Evolutionary conservation across 345 rosid genomes (phyloP).

Genomic region (Schrenkiella parvula): DNA sequence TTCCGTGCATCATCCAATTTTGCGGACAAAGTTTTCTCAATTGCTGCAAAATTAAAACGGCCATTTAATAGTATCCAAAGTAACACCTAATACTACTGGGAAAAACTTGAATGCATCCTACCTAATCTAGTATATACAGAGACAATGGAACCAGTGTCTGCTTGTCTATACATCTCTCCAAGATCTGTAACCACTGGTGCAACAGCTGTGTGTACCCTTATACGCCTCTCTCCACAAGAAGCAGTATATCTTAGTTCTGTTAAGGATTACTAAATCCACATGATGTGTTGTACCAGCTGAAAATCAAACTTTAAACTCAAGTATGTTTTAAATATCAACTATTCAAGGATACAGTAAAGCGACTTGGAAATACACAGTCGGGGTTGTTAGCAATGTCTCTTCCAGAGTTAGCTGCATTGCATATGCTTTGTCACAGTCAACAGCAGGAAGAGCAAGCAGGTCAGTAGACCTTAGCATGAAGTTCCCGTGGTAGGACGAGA

Average conservation of each 20-base stretch:
- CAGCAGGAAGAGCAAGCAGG: slow-evolving; percentile 93
- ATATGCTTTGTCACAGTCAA: slow-evolving; percentile 99
- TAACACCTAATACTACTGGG: slow-evolving; percentile 10
- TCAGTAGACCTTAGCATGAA: slow-evolving; percentile 98
- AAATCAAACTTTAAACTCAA: slow-evolving; percentile 15
- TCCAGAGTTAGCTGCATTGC: slow-evolving; percentile 91
- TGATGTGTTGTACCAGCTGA: slow-evolving; percentile 7
- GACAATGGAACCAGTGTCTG: slow-evolving; percentile 86
- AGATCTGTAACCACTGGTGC: slow-evolving; percentile 91
- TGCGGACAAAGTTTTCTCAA: slow-evolving; percentile 78
- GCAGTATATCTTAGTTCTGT: slow-evolving; percentile 82
- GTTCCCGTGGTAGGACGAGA: slow-evolving; percentile 93
- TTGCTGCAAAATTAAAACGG: slow-evolving; percentile 55
- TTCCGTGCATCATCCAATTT: slow-evolving; percentile 95
- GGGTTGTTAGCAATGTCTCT: slow-evolving; percentile 88
- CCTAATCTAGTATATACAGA: slow-evolving; percentile 88
- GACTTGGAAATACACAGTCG: slow-evolving; percentile 95
- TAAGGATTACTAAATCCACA: slow-evolving; percentile 40
- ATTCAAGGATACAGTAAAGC: slow-evolving; percentile 94
- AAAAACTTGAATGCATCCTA: slow-evolving; percentile 30
- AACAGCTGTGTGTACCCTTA: slow-evolving; percentile 90
- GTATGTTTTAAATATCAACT: background rate
- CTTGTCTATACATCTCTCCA: slow-evolving; percentile 94
- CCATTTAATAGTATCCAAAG: slow-evolving; percentile 20
- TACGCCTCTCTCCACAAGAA: slow-evolving; percentile 99